phyloP scores from a whole-genome alignment of 2,329 filamentous ascomycete genomes.

The Phialemonium atrogriseum region DNA sequence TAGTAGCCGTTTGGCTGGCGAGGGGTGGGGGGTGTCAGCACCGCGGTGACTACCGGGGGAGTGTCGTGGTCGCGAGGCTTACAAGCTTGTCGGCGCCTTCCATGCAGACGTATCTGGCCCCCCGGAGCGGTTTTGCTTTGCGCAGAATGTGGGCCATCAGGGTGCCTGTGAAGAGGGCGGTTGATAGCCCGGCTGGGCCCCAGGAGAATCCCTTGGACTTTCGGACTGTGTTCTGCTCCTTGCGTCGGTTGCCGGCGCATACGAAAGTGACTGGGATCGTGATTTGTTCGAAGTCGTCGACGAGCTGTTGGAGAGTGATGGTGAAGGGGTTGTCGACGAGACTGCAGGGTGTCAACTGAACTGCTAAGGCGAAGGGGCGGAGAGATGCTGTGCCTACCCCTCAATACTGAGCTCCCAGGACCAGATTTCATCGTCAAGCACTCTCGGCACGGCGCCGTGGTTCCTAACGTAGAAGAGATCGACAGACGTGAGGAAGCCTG shows the following conservation, averaged over 20 bases:
- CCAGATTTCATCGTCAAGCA: constrained; percentile 62
- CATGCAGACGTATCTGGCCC: constrained; percentile 79
- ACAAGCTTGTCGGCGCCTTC: constrained; percentile 83
- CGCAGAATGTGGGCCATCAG: constrained; percentile 63
- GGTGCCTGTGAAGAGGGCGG: constrained; percentile 80
- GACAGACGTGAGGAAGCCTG: constrained; percentile 81
- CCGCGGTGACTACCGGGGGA: no score
- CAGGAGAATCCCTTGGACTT: constrained; percentile 94
- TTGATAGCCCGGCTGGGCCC: constrained; percentile 82
- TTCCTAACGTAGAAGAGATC: constrained; percentile 90
- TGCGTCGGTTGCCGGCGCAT: constrained; percentile 84
- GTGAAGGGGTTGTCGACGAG: constrained; percentile 70
- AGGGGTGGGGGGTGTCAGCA: no score
- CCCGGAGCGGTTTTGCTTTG: constrained; percentile 57
- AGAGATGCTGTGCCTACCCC: no score
- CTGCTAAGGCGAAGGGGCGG: no score
- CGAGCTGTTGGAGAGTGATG: constrained; percentile 63
- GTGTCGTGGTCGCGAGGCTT: no score
- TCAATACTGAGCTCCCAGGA: constrained; percentile 80
- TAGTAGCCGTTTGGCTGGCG: constrained; percentile 85
- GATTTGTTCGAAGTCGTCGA: constrained; percentile 68
- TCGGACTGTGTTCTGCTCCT: constrained; percentile 84
- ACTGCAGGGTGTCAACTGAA: no score
- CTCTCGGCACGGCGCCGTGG: constrained; percentile 73
- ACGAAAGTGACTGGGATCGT: constrained; percentile 85